Evolutionary conservation across 441 rosid species (phyloP).

Genomic region (Pelargonium hybrid): DNA sequence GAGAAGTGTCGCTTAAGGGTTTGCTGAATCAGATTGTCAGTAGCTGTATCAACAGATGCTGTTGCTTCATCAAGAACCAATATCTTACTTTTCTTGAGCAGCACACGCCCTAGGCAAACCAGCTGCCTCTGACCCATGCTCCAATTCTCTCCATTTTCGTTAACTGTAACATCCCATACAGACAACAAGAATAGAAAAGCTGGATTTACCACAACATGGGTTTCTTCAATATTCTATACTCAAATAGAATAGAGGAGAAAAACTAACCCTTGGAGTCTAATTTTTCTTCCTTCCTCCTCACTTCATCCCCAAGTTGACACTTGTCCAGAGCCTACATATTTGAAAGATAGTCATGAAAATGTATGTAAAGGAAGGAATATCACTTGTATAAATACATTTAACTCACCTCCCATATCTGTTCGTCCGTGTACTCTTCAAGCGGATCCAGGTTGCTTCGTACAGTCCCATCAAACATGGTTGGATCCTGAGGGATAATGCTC

Average conservation of each 20-base stretch:
- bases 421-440: slow-evolving; percentile 70
- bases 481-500: slow-evolving; percentile 84
- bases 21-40: slow-evolving; percentile 69
- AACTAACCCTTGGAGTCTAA: slow-evolving; percentile 54
- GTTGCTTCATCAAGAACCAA: slow-evolving; percentile 93
- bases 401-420: slow-evolving; percentile 79
- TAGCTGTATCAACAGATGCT: slow-evolving; percentile 81
- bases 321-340: slow-evolving; percentile 56
- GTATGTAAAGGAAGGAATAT: background rate
- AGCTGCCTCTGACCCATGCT: slow-evolving; percentile 90
- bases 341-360: background rate
- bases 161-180: slow-evolving; percentile 27
- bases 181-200: background rate
- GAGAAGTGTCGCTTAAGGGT: slow-evolving; percentile 59
- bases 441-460: slow-evolving; percentile 78
- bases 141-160: slow-evolving; percentile 90
- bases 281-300: slow-evolving; percentile 59
- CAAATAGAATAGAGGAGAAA: background rate
- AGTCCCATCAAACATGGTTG: slow-evolving; percentile 89
- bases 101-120: slow-evolving; percentile 75
- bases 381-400: background rate
- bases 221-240: background rate
- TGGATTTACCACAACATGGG: background rate
- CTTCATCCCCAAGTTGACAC: slow-evolving; percentile 86
- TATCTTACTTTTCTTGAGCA: slow-evolving; percentile 64